Evolutionary conservation across 371 early-diverging fungal genomes (phyloP).

Genomic region (Phascolomyces articulosus): DNA sequence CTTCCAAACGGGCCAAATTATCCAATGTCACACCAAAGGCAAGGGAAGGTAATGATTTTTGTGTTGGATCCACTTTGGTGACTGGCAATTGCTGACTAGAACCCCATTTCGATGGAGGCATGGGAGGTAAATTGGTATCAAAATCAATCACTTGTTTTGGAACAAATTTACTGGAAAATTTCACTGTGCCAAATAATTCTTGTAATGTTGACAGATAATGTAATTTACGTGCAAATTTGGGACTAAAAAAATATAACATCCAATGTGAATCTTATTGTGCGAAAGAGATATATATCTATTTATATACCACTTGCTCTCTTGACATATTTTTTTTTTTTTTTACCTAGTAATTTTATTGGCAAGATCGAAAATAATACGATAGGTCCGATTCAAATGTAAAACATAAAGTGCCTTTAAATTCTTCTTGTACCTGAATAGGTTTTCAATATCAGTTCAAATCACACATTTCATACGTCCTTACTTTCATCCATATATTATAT

Average conservation of each 20-base stretch:
- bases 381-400: slow-evolving; percentile 69
- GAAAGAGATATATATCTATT: neutral
- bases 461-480: too few relatives aligned
- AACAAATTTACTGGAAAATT: slow-evolving; percentile 73
- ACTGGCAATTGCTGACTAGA: neutral
- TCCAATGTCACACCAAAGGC: slow-evolving; percentile 42
- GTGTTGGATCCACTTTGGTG: neutral
- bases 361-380: slow-evolving; percentile 44
- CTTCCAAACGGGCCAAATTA: slow-evolving; percentile 34
- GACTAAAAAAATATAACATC: slow-evolving; percentile 52
- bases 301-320: too few relatives aligned
- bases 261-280: too few relatives aligned
- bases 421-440: slow-evolving; percentile 83
- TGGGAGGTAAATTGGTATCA: slow-evolving; percentile 29
- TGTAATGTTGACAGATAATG: slow-evolving; percentile 76
- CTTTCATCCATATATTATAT: too few relatives aligned
- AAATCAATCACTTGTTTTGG: slow-evolving; percentile 80
- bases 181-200: slow-evolving; percentile 68
- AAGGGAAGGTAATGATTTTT: slow-evolving; percentile 28
- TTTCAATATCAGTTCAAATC: too few relatives aligned
- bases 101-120: slow-evolving; percentile 4
- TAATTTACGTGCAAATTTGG: slow-evolving; percentile 92
- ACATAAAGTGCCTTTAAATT: slow-evolving; percentile 90
- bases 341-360: slow-evolving; percentile 52
- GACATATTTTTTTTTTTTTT: neutral